phyloP scores from a whole-genome alignment of 1,284 basidiomycete species.

The Ustilago trichophora region DNA sequence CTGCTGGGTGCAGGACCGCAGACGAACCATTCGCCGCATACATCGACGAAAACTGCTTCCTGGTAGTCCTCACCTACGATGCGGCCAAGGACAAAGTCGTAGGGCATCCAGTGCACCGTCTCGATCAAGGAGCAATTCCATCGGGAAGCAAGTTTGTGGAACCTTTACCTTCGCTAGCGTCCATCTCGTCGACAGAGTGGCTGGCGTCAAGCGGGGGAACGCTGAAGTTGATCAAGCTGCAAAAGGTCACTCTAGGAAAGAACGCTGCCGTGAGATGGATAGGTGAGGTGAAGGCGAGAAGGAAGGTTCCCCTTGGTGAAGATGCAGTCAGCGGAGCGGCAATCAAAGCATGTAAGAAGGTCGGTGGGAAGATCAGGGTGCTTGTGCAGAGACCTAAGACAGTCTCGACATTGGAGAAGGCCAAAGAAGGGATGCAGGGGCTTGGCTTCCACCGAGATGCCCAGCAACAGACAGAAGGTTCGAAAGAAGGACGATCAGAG shows the following conservation, averaged over 20 bases:
- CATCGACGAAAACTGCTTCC: conserved; percentile 33
- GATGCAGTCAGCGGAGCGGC: background rate
- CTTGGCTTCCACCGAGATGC: conserved; percentile 10
- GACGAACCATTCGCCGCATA: conserved; percentile 42
- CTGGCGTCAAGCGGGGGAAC: conserved; percentile 6
- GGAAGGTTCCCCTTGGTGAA: background rate
- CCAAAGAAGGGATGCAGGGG: conserved; percentile 16
- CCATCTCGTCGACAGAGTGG: conserved; percentile 27
- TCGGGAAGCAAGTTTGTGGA: background rate
- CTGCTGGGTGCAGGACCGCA: background rate
- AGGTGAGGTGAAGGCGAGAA: background rate
- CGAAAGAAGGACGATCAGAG: background rate
- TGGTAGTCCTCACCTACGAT: conserved; percentile 28
- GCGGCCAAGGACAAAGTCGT: conserved; percentile 7
- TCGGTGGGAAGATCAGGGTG: conserved; percentile 4
- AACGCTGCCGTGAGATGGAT: conserved; percentile 9
- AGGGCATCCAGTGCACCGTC: conserved; percentile 26
- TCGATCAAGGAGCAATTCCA: background rate
- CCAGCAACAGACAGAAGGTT: background rate
- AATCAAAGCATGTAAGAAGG: conserved; percentile 17
- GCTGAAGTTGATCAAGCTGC: conserved; percentile 5
- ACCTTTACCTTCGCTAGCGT: conserved; percentile 20
- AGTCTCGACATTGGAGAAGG: background rate
- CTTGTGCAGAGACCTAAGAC: conserved; percentile 16
- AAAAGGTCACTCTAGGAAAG: conserved; percentile 7